Conservation (phyloP, 1,284 basidiomycete species). For the Leccinum subfulvum region DNA sequence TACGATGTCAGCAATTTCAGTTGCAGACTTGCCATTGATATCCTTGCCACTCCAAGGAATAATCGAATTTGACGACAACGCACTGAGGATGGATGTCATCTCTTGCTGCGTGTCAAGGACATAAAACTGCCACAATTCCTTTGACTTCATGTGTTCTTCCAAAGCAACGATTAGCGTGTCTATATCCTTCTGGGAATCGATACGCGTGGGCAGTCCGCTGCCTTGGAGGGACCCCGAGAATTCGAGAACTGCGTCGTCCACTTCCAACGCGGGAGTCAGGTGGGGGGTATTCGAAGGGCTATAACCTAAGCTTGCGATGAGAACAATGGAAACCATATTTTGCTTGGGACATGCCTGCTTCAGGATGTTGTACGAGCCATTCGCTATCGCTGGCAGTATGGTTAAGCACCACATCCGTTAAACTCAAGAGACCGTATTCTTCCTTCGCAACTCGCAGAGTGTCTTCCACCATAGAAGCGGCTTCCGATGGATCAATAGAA, state of each 20-base stretch:
- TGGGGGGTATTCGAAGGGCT: slow-evolving; percentile 89
- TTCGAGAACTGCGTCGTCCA: slow-evolving; percentile 81
- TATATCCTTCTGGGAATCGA: slow-evolving; percentile 70
- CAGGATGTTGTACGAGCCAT: slow-evolving; percentile 91
- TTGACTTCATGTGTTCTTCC: slow-evolving; percentile 55
- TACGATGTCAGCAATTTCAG: slow-evolving; percentile 67
- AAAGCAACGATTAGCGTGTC: slow-evolving; percentile 66
- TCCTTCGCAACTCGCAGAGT: slow-evolving; percentile 69
- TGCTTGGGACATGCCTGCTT: slow-evolving; percentile 64
- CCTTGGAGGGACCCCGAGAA: slow-evolving; percentile 69
- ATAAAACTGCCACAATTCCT: slow-evolving; percentile 90
- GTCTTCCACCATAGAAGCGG: slow-evolving; percentile 56
- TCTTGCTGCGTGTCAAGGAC: slow-evolving; percentile 73
- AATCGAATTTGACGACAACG: slow-evolving; percentile 44
- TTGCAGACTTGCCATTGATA: slow-evolving; percentile 58
- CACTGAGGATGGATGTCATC: slow-evolving; percentile 51
- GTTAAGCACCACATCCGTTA: slow-evolving; percentile 94
- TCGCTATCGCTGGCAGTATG: slow-evolving; percentile 91
- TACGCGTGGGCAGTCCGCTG: slow-evolving; percentile 68
- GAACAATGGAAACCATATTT: slow-evolving; percentile 1
- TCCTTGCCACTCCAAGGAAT: slow-evolving; percentile 57
- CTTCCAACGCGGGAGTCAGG: slow-evolving; percentile 81
- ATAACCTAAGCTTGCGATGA: slow-evolving; percentile 58
- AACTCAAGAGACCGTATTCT: slow-evolving; percentile 81
- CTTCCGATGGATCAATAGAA: slow-evolving; percentile 47